Conservation (phyloP, 805 yeast species). For the Jamesozyma hellenica region DNA sequence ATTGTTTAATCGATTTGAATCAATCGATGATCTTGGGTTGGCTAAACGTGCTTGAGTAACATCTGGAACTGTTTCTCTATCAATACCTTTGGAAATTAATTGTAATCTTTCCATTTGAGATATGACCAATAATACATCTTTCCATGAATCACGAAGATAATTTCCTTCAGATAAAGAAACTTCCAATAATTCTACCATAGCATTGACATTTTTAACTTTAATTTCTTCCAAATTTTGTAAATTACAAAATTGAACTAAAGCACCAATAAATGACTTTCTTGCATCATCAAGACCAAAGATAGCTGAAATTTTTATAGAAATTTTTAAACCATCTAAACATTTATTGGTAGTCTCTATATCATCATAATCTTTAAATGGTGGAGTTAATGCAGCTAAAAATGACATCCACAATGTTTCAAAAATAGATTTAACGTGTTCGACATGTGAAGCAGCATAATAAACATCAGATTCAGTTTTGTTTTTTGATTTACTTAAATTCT, state of each 20-base stretch:
- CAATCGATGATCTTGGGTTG: conserved; percentile 41
- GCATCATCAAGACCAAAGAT: conserved; percentile 78
- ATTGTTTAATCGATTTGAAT: conserved; percentile 32
- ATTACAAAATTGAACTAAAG: conserved; percentile 78
- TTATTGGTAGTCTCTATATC: conserved; percentile 57
- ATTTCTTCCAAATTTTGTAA: conserved; percentile 71
- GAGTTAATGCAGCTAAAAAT: conserved; percentile 83
- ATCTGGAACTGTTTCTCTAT: conserved; percentile 78
- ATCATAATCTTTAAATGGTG: conserved; percentile 83
- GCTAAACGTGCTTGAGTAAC: conserved; percentile 66
- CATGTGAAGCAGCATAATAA: conserved; percentile 75
- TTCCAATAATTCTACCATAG: conserved; percentile 63
- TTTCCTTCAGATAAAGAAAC: conserved; percentile 77
- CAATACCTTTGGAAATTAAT: conserved; percentile 77
- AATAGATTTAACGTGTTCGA: conserved; percentile 85
- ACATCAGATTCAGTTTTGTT: conserved; percentile 36
- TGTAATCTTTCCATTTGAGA: conserved; percentile 90
- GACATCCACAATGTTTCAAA: conserved; percentile 97
- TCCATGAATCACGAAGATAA: conserved; percentile 68
- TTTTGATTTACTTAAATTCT: conserved; percentile 45
- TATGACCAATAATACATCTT: conserved; percentile 64
- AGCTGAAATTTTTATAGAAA: conserved; percentile 75
- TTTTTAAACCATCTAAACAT: conserved; percentile 77
- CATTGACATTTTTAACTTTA: conserved; percentile 69
- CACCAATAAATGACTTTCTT: conserved; percentile 79